Base-by-base conservation (phyloP, 2,329 filamentous ascomycete species). In the Diaporthe aspalathi region DNA sequence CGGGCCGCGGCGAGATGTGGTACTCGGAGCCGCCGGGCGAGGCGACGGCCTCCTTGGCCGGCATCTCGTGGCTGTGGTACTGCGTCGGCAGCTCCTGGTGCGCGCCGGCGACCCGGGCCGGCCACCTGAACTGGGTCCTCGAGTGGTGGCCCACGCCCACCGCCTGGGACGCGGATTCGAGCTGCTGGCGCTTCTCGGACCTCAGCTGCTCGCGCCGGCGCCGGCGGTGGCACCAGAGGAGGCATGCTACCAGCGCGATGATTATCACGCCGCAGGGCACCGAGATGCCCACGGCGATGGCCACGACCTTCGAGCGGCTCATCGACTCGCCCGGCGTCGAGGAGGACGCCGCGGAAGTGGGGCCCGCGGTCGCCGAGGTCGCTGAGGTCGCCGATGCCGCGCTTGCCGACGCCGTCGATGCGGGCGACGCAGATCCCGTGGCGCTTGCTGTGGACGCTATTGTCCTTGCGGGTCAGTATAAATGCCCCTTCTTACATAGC, bases 101-200 rank as follows among this genome's bases (percentile, higher is more conserved):
- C 4, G 63, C 29, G 1, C 40, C 68, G 43, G 62, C 52, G 20
- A 71, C 70, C 22, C 71, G 65, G 22, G 63, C 32, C 16, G 68
- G 68, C 71, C 71, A 73, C 7, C 52, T 63, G 24, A 73, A 73
- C 22, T 71, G 54, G 32, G 71, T 66, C 12, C 62, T 73, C 32
- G 56, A 57, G n/a, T 50, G 29, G n/a, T 50, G 29, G 4, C 60
- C 60, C 2, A 47, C 67, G 14, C 49, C 68, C 45, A 50, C 32
- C 27, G 54, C 47, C 17, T 65, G 68, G 27, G 71, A 47, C 20
- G 52, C 52, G 5, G 60, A 47, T 3, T 70, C 68, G 14, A 70
- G 11, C 40, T 50, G 60, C 38, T 70, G 56, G 16, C 56, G 65
- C 50, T 49, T 68, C 63, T 71, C 56, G 1, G 52, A 35, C n/a